A percentile compares a stretch with the other conserved stretches of the same genome.
phyloP scores from a whole-genome alignment of 441 rosid genomes.

The Erodium trifolium region DNA sequence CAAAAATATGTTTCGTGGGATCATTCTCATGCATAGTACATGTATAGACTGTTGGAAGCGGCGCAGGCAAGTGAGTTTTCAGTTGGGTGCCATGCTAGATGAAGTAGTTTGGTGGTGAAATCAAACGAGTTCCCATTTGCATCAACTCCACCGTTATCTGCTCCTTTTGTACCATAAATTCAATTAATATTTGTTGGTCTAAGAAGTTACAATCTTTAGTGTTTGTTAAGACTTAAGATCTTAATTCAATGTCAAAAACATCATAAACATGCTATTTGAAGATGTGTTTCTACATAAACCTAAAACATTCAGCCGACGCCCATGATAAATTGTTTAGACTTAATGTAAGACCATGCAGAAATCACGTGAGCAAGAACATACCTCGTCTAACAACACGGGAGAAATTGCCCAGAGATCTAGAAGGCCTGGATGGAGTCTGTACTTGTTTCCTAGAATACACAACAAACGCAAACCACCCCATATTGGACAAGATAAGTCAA shows the following conservation, averaged over 20 bases:
- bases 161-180: conserved; percentile 26
- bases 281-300: no score
- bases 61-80: conserved; percentile 95
- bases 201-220: conserved; percentile 11
- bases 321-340: background rate
- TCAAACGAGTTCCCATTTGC: conserved; percentile 84
- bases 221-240: no score
- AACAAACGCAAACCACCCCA: background rate
- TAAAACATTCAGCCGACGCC: no score
- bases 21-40: conserved; percentile 62
- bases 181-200: no score
- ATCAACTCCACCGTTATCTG: conserved; percentile 66
- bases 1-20: conserved; percentile 7
- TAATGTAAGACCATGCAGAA: background rate
- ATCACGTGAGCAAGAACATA: conserved; percentile 17
- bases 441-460: conserved; percentile 61
- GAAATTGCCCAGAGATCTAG: conserved; percentile 66
- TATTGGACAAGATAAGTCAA: conserved; percentile 5
- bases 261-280: no score
- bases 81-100: conserved; percentile 94
- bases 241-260: no score
- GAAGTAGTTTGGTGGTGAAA: conserved; percentile 81
- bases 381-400: conserved; percentile 76
- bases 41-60: conserved; percentile 96
- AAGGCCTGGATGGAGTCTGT: conserved; percentile 17